A percentile compares a stretch with the other conserved stretches of the same genome.
Evolutionary conservation across 1,139 yeast genomes (phyloP).

Genomic region (Saccharomyces hybrid): DNA sequence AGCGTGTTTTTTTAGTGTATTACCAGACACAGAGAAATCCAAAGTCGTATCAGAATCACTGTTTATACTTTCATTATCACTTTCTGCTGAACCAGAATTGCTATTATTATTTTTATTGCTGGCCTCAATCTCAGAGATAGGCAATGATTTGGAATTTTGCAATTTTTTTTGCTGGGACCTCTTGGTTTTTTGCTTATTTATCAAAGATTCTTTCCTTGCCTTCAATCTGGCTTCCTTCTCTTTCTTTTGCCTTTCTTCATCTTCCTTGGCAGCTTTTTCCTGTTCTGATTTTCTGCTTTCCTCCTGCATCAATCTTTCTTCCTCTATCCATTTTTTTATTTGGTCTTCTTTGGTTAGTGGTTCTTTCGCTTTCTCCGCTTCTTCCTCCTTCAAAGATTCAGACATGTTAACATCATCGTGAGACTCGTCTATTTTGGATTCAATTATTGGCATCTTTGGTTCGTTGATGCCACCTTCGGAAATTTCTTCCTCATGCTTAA

Average conservation of each 20-base stretch:
- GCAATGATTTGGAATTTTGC: not conserved
- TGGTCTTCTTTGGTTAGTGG: conserved; percentile 1
- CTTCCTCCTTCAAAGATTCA: not conserved
- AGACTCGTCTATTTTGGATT: conserved; percentile 2
- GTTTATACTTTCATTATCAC: not conserved
- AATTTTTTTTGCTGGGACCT: not conserved
- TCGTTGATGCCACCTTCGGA: not conserved
- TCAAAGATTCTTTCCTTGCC: not conserved
- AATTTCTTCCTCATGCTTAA: conserved; percentile 6
- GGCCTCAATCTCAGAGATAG: not conserved
- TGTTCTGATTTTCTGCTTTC: conserved; percentile 1
- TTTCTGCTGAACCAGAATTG: not conserved
- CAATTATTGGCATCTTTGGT: not conserved
- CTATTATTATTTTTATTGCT: not conserved
- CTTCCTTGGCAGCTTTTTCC: conserved; percentile 3
- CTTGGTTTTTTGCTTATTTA: not conserved
- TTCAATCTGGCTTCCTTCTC: conserved; percentile 1
- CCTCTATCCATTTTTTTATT: conserved; percentile 1
- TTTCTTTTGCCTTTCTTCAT: conserved; percentile 6
- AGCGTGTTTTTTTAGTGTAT: conserved; percentile 1
- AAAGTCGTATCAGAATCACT: not conserved
- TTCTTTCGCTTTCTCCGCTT: not conserved
- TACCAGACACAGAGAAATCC: not conserved
- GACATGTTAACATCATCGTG: not conserved
- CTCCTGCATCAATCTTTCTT: conserved; percentile 3